These are phyloP conservation scores for Mycena maculata DNA, from an alignment of 768 basidiomycete species.

Conservation along the genomic window DNA sequence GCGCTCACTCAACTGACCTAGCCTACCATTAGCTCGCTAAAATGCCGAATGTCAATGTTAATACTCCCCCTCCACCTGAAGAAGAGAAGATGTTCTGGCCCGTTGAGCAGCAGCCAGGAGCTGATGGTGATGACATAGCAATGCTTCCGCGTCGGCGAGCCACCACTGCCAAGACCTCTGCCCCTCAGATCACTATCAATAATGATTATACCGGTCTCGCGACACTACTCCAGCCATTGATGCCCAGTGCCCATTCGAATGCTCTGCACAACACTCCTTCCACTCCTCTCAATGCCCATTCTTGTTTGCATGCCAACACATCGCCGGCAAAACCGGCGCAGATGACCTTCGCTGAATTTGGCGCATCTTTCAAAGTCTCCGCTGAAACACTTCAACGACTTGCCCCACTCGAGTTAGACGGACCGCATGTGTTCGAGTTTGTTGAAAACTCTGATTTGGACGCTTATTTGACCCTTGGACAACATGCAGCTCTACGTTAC, in stretches of 20 bases:
- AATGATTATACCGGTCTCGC: background rate
- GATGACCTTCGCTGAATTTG: slow-evolving; percentile 6
- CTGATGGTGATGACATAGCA: background rate
- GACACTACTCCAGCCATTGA: background rate
- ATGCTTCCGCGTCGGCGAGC: background rate
- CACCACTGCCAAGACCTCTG: background rate
- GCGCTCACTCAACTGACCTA: background rate
- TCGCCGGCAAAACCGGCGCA: slow-evolving; percentile 1
- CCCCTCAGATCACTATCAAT: background rate
- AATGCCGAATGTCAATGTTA: background rate
- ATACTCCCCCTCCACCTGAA: background rate
- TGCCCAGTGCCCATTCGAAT: background rate
- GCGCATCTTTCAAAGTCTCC: background rate
- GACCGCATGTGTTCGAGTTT: slow-evolving; percentile 11
- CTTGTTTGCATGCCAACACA: background rate
- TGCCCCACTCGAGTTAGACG: background rate
- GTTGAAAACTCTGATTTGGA: slow-evolving; percentile 7
- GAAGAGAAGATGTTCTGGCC: slow-evolving; percentile 13
- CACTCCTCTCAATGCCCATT: background rate
- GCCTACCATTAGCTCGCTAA: background rate
- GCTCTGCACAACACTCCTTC: background rate
- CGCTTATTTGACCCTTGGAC: slow-evolving; percentile 4
- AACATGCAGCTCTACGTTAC: background rate
- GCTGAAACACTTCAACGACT: background rate
- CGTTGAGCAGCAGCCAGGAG: background rate